Evolutionary conservation across 2,329 filamentous ascomycete genomes (phyloP).

Genomic region (Hypoxylon sp.): DNA sequence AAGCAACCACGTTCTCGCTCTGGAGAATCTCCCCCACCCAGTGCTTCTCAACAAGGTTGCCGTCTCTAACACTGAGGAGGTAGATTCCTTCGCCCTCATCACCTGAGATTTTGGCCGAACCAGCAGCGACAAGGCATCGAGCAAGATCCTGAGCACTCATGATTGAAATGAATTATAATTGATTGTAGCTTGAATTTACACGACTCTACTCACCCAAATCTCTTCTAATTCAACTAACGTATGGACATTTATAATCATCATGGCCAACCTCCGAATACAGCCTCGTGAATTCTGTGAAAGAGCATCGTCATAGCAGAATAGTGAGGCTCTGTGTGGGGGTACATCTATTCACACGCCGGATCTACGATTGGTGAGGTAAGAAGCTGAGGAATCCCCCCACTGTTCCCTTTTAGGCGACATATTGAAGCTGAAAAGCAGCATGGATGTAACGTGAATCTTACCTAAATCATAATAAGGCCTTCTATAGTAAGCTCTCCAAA

Average conservation of each 20-base stretch:
- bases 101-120: slow-evolving; percentile 24
- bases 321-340: slow-evolving; percentile 31
- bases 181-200: slow-evolving; percentile 2
- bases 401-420: slow-evolving; percentile 22
- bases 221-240: not conserved
- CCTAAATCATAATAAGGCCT: slow-evolving; percentile 13
- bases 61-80: slow-evolving; percentile 36
- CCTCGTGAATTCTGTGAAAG: slow-evolving; percentile 7
- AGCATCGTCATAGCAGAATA: not conserved
- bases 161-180: slow-evolving; percentile 11
- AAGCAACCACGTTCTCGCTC: slow-evolving; percentile 33
- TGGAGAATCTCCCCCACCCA: slow-evolving; percentile 33
- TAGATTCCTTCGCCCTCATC: slow-evolving; percentile 32
- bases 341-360: slow-evolving; percentile 21
- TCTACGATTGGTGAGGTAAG: slow-evolving; percentile 29
- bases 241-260: slow-evolving; percentile 23
- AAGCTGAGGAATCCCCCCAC: slow-evolving; percentile 23
- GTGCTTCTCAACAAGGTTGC: slow-evolving; percentile 38
- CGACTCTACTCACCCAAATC: not conserved
- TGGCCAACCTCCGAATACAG: slow-evolving; percentile 3
- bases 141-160: slow-evolving; percentile 41
- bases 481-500: slow-evolving; percentile 1
- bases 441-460: slow-evolving; percentile 27
- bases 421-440: slow-evolving; percentile 31
- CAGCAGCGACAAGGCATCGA: slow-evolving; percentile 32